Percentiles rank a stretch among this genome's conserved stretches.
Conservation (phyloP, 768 basidiomycete species). For the Symmetrospora coprosmae region DNA sequence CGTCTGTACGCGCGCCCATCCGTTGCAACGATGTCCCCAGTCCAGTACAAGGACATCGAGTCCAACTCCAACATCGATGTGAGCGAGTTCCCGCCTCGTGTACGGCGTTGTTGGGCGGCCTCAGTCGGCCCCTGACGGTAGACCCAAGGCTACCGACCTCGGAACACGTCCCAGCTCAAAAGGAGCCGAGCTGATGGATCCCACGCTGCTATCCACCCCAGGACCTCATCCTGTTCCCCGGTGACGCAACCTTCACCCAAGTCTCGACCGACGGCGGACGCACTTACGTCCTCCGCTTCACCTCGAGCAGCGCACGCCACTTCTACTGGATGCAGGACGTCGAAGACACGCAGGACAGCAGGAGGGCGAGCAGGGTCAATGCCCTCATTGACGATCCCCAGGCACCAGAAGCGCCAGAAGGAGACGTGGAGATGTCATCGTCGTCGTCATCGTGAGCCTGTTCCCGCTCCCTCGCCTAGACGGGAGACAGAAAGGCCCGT, state of each 20-base stretch:
- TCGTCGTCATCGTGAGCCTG: slow-evolving; percentile 12
- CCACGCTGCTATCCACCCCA: background rate
- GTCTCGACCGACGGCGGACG: slow-evolving; percentile 6
- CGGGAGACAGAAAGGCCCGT: too few species aligned
- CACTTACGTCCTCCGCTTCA: slow-evolving; percentile 31
- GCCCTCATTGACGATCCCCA: slow-evolving; percentile 27
- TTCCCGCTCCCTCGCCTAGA: too few species aligned
- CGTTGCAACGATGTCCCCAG: too few species aligned
- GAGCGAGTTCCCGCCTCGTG: too few species aligned
- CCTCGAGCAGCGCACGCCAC: slow-evolving; percentile 26
- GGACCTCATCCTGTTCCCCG: slow-evolving; percentile 32
- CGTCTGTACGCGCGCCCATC: background rate
- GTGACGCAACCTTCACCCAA: slow-evolving; percentile 29
- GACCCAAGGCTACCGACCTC: background rate
- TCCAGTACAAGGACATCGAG: slow-evolving; percentile 25
- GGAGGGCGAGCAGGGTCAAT: slow-evolving; percentile 20
- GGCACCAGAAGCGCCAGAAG: background rate
- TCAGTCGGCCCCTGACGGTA: too few species aligned
- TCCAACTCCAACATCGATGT: slow-evolving; percentile 9
- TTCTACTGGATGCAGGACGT: slow-evolving; percentile 33
- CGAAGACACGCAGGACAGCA: background rate
- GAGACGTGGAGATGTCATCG: background rate
- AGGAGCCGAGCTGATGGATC: background rate
- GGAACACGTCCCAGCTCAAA: background rate
- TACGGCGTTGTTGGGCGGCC: too few species aligned